These are phyloP conservation scores for Salix dunnii DNA, from an alignment of 345 rosid genomes.

Conservation along the genomic window DNA sequence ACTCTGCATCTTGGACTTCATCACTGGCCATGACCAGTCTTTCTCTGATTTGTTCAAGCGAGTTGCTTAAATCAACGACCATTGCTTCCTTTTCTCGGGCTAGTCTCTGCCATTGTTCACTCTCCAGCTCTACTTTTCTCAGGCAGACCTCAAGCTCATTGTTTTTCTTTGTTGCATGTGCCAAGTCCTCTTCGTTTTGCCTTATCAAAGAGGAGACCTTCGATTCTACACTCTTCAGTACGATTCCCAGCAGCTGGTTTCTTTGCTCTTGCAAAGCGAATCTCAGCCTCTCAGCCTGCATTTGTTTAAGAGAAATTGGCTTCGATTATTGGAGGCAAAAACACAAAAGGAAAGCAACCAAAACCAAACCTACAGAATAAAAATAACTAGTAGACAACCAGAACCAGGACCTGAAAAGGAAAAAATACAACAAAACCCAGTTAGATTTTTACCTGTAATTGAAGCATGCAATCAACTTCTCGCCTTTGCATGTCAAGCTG, in stretches of 20 bases:
- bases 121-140: constrained; percentile 52
- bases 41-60: constrained; percentile 32
- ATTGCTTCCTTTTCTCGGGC: constrained; percentile 59
- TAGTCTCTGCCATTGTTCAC: constrained; percentile 53
- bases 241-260: constrained; percentile 36
- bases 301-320: not conserved
- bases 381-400: not conserved
- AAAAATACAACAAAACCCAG: not conserved
- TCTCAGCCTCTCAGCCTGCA: constrained; percentile 55
- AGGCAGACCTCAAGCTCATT: constrained; percentile 56
- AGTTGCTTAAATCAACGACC: constrained; percentile 42
- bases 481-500: constrained; percentile 39
- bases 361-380: not conserved
- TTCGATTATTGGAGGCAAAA: not conserved
- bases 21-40: constrained; percentile 2
- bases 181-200: constrained; percentile 62
- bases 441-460: constrained; percentile 23
- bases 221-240: constrained; percentile 39
- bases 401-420: not conserved
- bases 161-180: constrained; percentile 40
- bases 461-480: constrained; percentile 36
- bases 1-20: constrained; percentile 14
- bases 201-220: constrained; percentile 37
- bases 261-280: constrained; percentile 53
- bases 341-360: not conserved